Conservation (phyloP, 2,329 filamentous ascomycete species). For the Juglanconis sp. region DNA sequence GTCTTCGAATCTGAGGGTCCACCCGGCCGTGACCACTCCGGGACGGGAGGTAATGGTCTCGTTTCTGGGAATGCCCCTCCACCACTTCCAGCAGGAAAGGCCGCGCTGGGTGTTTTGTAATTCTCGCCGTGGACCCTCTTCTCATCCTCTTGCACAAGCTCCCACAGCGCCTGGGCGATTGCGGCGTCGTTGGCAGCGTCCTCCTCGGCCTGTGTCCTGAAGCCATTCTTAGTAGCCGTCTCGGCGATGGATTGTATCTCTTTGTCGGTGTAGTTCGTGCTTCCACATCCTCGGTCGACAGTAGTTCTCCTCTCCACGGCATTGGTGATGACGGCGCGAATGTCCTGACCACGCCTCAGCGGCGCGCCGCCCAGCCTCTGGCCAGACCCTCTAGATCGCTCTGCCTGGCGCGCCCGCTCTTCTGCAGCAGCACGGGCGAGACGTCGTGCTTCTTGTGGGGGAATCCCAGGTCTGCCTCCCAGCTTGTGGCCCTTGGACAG, state of each 20-base stretch:
- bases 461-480: constrained; percentile 62
- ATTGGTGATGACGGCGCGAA: constrained; percentile 68
- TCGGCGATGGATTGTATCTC: constrained; percentile 64
- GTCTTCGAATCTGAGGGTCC: background rate
- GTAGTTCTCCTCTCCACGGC: constrained; percentile 68
- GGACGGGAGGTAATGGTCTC: constrained; percentile 20
- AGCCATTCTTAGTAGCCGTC: constrained; percentile 66
- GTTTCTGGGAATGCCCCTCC: constrained; percentile 31
- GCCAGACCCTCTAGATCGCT: constrained; percentile 53
- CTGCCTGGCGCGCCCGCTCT: constrained; percentile 55
- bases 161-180: constrained; percentile 81
- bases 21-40: constrained; percentile 13
- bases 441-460: constrained; percentile 69
- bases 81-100: constrained; percentile 47
- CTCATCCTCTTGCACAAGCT: constrained; percentile 80
- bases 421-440: constrained; percentile 73
- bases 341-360: constrained; percentile 57
- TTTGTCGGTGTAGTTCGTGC: constrained; percentile 62
- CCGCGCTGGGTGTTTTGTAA: constrained; percentile 47
- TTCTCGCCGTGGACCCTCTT: constrained; percentile 50
- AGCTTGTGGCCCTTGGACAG: constrained; percentile 71
- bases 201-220: constrained; percentile 80
- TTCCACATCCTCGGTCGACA: constrained; percentile 71
- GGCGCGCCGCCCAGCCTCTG: constrained; percentile 66
- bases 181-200: constrained; percentile 86